These are phyloP conservation scores for Adenanthera pavonina DNA, from an alignment of 306 rosid genomes.

Conservation along the genomic window DNA sequence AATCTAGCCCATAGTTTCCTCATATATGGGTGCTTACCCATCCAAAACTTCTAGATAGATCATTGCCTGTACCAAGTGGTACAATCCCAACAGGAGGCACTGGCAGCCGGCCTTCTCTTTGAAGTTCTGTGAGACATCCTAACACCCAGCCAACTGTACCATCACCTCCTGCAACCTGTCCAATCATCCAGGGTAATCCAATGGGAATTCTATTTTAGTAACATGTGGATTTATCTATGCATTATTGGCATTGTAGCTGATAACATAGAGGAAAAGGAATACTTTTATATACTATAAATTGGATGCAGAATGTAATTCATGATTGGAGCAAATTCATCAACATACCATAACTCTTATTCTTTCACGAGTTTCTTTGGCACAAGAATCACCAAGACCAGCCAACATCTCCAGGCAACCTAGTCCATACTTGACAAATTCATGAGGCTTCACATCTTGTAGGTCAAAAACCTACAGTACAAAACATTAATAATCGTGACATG, in stretches of 20 bases:
- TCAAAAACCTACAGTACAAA: conserved; percentile 75
- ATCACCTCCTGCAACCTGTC: conserved; percentile 98
- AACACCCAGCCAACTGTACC: conserved; percentile 98
- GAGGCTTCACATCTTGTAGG: conserved; percentile 82
- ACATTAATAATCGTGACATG: conserved; percentile 29
- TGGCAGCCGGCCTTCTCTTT: conserved; percentile 53
- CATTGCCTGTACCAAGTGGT: conserved; percentile 99
- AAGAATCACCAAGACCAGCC: conserved; percentile 67
- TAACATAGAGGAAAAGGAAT: conserved; percentile 1
- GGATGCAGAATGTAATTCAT: conserved; percentile 26
- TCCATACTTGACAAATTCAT: conserved; percentile 80
- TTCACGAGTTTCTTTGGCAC: conserved; percentile 86
- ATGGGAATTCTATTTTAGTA: conserved; percentile 1
- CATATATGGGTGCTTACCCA: conserved; percentile 70
- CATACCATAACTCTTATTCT: conserved; percentile 86
- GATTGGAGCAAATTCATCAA: conserved; percentile 4
- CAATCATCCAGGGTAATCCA: conserved; percentile 42
- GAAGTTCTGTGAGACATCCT: conserved; percentile 80
- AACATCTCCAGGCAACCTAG: conserved; percentile 79
- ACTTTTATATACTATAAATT: background rate
- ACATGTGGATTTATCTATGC: background rate
- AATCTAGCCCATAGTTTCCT: conserved; percentile 5
- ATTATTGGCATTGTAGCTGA: background rate
- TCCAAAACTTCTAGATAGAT: conserved; percentile 90
- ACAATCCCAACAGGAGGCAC: conserved; percentile 88